phyloP scores from a whole-genome alignment of 257 asterid genomes.

The Gentiana macrophylla region DNA sequence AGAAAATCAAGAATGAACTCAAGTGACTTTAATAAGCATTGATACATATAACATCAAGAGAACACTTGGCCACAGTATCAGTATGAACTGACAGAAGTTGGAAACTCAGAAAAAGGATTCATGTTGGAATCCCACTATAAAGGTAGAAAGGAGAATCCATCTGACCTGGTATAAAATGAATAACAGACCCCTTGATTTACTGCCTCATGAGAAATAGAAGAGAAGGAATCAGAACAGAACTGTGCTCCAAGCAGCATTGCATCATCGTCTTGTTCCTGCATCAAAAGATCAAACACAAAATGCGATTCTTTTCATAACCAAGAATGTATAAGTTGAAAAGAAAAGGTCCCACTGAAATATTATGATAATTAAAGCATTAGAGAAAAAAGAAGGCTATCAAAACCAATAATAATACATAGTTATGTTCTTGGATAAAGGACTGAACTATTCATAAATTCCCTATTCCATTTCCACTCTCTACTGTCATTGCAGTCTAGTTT shows the following conservation, averaged over 20 bases:
- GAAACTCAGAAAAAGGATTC: background rate
- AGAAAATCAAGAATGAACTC: background rate
- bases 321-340: no score
- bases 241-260: slow-evolving; percentile 89
- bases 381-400: background rate
- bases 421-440: no score
- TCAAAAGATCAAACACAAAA: background rate
- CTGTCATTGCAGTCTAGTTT: no score
- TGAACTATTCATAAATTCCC: no score
- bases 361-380: no score
- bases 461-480: no score
- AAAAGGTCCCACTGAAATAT: no score
- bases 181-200: slow-evolving; percentile 41
- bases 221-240: slow-evolving; percentile 83
- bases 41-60: background rate
- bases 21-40: background rate
- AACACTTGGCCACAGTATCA: background rate
- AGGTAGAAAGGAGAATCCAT: slow-evolving; percentile 5
- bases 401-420: background rate
- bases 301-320: background rate
- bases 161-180: slow-evolving; percentile 71
- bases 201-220: slow-evolving; percentile 55
- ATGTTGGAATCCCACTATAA: slow-evolving; percentile 5
- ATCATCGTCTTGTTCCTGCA: slow-evolving; percentile 87
- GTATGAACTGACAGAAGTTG: background rate